phyloP scores from a whole-genome alignment of 192 early-diverging fungal species.

The Backusella psychrophila region DNA sequence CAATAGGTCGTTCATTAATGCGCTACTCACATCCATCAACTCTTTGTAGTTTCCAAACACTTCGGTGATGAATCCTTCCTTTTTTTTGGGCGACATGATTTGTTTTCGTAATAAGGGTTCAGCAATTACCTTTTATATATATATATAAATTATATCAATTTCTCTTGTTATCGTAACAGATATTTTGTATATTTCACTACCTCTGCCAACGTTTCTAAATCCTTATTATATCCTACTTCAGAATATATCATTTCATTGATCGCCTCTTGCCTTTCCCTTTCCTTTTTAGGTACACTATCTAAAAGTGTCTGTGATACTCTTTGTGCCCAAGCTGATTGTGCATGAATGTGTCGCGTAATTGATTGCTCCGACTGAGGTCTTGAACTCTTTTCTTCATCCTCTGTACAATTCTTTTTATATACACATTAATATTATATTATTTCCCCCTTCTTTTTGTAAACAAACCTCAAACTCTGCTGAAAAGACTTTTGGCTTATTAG shows the following conservation, averaged over 20 bases:
- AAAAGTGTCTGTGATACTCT: slow-evolving; percentile 72
- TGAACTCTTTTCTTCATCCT: background rate
- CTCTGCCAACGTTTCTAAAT: slow-evolving; percentile 80
- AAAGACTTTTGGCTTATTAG: slow-evolving; percentile 12
- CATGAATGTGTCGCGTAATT: background rate
- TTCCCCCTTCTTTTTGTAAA: background rate
- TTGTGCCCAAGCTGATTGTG: slow-evolving; percentile 62
- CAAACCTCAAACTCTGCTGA: background rate
- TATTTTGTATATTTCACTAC: slow-evolving; percentile 36
- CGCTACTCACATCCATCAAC: slow-evolving; percentile 42
- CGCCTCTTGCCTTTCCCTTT: slow-evolving; percentile 89
- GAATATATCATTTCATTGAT: slow-evolving; percentile 92
- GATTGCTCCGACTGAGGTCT: background rate
- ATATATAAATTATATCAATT: background rate
- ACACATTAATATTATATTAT: background rate
- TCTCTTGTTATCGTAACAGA: background rate
- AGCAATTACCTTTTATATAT: slow-evolving; percentile 5
- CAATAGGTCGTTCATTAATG: slow-evolving; percentile 58
- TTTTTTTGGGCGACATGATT: slow-evolving; percentile 34
- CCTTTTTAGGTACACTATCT: slow-evolving; percentile 66
- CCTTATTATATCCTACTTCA: slow-evolving; percentile 89
- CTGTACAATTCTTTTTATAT: background rate
- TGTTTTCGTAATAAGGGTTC: background rate
- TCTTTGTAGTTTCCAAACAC: slow-evolving; percentile 70
- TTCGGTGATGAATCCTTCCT: slow-evolving; percentile 72